Evolutionary conservation across 805 yeast species (phyloP).

Genomic region (Brettanomyces nanus): DNA sequence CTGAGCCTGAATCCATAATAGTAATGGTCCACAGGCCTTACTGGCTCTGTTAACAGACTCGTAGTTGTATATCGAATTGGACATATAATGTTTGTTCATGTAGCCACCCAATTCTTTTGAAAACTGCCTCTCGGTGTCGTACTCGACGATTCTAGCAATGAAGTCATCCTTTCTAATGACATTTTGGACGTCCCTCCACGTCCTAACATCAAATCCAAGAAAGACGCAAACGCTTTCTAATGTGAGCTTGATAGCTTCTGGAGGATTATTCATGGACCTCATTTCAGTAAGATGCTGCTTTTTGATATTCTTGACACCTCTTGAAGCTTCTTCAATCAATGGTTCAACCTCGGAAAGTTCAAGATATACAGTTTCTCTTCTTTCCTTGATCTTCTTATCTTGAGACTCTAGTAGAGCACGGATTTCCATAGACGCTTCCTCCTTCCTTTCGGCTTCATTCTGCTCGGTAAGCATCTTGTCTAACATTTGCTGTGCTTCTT

Average conservation of each 20-base stretch:
- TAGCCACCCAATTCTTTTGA: conserved; percentile 40
- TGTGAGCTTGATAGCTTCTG: conserved; percentile 74
- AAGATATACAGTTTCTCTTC: conserved; percentile 45
- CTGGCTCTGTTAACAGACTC: conserved; percentile 81
- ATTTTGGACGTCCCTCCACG: conserved; percentile 79
- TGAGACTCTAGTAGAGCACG: conserved; percentile 62
- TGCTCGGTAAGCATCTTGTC: conserved; percentile 75
- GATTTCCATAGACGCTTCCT: conserved; percentile 74
- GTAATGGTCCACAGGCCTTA: conserved; percentile 89
- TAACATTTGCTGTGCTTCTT: conserved; percentile 63
- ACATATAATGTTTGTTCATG: conserved; percentile 55
- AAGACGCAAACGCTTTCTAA: conserved; percentile 82
- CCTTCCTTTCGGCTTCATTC: conserved; percentile 85
- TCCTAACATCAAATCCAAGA: conserved; percentile 57
- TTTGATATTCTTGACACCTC: conserved; percentile 86
- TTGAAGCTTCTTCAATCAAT: conserved; percentile 72
- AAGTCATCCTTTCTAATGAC: conserved; percentile 83
- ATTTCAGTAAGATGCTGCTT: conserved; percentile 88
- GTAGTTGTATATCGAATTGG: conserved; percentile 55
- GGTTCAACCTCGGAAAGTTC: conserved; percentile 81
- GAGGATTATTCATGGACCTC: conserved; percentile 85
- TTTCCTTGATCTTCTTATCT: conserved; percentile 47
- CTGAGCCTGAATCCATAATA: conserved; percentile 88
- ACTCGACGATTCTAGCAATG: conserved; percentile 71
- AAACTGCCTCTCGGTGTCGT: conserved; percentile 54